These are phyloP conservation scores for Dryas integrifolia DNA, from an alignment of 331 rosid species.

Conservation along the genomic window DNA sequence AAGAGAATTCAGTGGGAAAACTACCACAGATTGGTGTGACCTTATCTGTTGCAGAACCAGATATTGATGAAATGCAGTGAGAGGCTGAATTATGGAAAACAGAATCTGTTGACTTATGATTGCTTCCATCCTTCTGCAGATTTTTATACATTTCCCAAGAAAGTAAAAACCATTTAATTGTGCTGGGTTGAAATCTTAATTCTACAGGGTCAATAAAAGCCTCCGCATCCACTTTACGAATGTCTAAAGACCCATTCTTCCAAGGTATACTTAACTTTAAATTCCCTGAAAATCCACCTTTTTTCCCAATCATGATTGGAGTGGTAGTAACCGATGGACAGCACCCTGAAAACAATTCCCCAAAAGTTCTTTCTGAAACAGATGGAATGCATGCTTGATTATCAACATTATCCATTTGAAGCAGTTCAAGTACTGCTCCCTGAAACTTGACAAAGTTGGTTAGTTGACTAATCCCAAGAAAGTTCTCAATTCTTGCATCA, in stretches of 20 bases:
- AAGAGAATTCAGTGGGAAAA: conserved; percentile 31
- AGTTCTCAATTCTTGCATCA: conserved; percentile 43
- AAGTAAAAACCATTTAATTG: conserved; percentile 59
- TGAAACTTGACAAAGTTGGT: conserved; percentile 80
- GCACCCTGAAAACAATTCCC: conserved; percentile 37
- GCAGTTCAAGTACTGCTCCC: conserved; percentile 73
- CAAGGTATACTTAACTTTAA: conserved; percentile 80
- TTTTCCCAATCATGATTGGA: conserved; percentile 65
- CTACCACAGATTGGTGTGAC: conserved; percentile 34
- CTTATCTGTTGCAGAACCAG: conserved; percentile 35
- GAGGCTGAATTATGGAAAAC: conserved; percentile 35
- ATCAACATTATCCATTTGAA: conserved; percentile 51
- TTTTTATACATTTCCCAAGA: conserved; percentile 57
- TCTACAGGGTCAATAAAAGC: conserved; percentile 66
- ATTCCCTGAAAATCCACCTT: conserved; percentile 84
- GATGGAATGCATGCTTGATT: conserved; percentile 23
- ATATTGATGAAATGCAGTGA: conserved; percentile 34
- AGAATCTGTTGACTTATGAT: conserved; percentile 39
- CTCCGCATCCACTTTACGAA: conserved; percentile 77
- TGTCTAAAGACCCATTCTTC: conserved; percentile 93
- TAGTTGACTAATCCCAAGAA: conserved; percentile 76
- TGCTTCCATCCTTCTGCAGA: conserved; percentile 44
- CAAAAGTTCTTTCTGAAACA: conserved; percentile 33
- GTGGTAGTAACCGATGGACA: conserved; percentile 40
- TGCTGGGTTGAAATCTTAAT: conserved; percentile 72